Base-by-base conservation (phyloP, 2,329 filamentous ascomycete genomes). In the Aspergillus tubingensis region DNA sequence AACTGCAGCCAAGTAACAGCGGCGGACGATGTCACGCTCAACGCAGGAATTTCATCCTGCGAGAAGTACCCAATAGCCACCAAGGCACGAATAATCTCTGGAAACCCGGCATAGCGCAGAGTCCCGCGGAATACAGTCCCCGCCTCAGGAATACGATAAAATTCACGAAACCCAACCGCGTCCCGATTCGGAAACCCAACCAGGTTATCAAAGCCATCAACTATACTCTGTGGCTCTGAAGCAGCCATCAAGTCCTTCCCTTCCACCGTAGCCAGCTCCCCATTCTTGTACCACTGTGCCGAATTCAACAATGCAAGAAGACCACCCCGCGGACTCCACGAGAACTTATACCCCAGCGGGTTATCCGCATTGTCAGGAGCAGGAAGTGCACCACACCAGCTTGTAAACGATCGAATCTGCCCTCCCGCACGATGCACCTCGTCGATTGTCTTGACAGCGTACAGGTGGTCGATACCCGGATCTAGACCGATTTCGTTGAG, bases 391-490 rank as follows among this genome's bases (percentile, higher is more conserved):
- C 57, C 57, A 15, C 57, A 59, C 30, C 47, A 59, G 51, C 57
- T 59, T 17, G 41, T 54, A n/a, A 54, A 59, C 3, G 57, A 32
- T 15, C 11, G 15, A 0, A 59, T 43, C 6, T 55, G 19, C 6
- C 57, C 57, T 10, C 52, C 57, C 11, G 32, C 44, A 2, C 25
- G 15, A 30, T 59, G 57, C 15, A 59, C 57, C 32, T 59, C 57
- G 25, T 59, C 43, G 3, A 55, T 59, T 3, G 57, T 59, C 43
- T 59, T 59, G 4, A 59, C 32, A 27, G 57, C 57, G 43, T 59
- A 59, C 19, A 59, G 57, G 25, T 55, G 57, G 36, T 59, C 57
- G 41, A 59, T 55, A 3, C 57, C 51, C 3, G 57, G 52, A 17
- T 55, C 51, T 2, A 55, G 43, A 3, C 57, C 52, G 23, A 59